A percentile compares a stretch with the other conserved stretches of the same genome.
phyloP scores from a whole-genome alignment of 2,329 filamentous ascomycete species.

The Raffaelea deltoideospora region DNA sequence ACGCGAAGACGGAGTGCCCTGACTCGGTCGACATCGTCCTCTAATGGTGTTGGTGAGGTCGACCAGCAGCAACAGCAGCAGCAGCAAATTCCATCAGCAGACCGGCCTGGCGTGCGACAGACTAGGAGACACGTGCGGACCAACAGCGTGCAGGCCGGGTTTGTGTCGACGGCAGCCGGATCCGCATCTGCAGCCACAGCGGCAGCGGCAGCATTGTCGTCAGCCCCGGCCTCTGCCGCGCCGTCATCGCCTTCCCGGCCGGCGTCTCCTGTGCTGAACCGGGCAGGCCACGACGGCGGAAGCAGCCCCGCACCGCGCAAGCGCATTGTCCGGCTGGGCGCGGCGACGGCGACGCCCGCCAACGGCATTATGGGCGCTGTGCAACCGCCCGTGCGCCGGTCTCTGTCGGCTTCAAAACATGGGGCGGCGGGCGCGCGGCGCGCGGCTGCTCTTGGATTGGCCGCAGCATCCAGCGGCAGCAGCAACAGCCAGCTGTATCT shows the following conservation, averaged over 20 bases:
- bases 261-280: slow-evolving; percentile 21
- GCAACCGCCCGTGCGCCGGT: slow-evolving; percentile 35
- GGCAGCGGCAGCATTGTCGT: not conserved
- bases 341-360: slow-evolving; percentile 17
- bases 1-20: slow-evolving; percentile 36
- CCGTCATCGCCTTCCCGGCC: slow-evolving; percentile 17
- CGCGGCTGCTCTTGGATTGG: not conserved
- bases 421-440: not conserved
- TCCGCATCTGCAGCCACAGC: not conserved
- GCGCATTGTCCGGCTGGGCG: slow-evolving; percentile 40
- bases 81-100: slow-evolving; percentile 4
- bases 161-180: slow-evolving; percentile 9
- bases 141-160: slow-evolving; percentile 25
- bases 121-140: slow-evolving; percentile 29
- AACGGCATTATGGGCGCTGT: too few relatives aligned
- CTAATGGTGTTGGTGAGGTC: slow-evolving; percentile 19
- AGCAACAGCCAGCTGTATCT: slow-evolving; percentile 11
- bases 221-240: too few relatives aligned
- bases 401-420: slow-evolving; percentile 23
- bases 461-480: not conserved
- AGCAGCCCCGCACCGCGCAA: slow-evolving; percentile 36
- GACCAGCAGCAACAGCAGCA: slow-evolving; percentile 7
- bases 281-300: too few relatives aligned
- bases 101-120: slow-evolving; percentile 11
- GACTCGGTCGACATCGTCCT: slow-evolving; percentile 26